phyloP scores from a whole-genome alignment of 1,284 basidiomycete genomes.

The Dichomitus squalens region DNA sequence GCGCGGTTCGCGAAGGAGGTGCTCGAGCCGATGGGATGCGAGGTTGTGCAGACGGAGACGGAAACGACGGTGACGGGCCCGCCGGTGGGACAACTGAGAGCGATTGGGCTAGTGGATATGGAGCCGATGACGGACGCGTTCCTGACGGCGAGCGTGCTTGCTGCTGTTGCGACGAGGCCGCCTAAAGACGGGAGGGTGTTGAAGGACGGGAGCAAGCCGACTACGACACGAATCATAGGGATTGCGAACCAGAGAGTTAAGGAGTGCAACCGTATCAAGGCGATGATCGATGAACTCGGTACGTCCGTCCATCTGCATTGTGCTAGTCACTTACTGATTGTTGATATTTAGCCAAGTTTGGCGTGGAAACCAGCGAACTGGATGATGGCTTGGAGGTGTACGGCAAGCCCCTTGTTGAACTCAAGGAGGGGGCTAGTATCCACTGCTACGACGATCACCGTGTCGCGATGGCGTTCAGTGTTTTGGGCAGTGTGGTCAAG shows the following conservation, averaged over 20 bases:
- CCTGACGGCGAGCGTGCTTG: slow-evolving; percentile 90
- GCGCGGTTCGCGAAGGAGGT: slow-evolving; percentile 94
- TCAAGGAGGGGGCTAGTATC: slow-evolving; percentile 74
- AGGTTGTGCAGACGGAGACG: slow-evolving; percentile 84
- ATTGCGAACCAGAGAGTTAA: slow-evolving; percentile 99
- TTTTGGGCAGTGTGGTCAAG: slow-evolving; percentile 76
- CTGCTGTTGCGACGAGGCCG: slow-evolving; percentile 77
- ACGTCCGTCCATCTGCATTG: slow-evolving; percentile 24
- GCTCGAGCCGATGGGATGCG: slow-evolving; percentile 93
- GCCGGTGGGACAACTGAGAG: slow-evolving; percentile 76
- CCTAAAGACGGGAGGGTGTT: slow-evolving; percentile 41
- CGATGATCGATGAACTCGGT: slow-evolving; percentile 97
- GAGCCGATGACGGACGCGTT: slow-evolving; percentile 99
- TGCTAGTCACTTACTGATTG: slow-evolving; percentile 3
- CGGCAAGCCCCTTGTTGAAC: slow-evolving; percentile 66
- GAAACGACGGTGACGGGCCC: slow-evolving; percentile 96
- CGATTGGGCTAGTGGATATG: slow-evolving; percentile 93
- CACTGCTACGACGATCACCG: slow-evolving; percentile 99
- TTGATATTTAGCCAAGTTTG: slow-evolving; percentile 81
- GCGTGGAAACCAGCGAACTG: slow-evolving; percentile 89
- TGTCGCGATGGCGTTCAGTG: slow-evolving; percentile 98
- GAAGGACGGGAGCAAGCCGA: slow-evolving; percentile 35
- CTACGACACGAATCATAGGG: slow-evolving; percentile 83
- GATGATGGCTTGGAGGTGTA: slow-evolving; percentile 93
- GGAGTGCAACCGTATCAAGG: slow-evolving; percentile 96